A percentile compares a stretch with the other conserved stretches of the same genome.
Conservation (phyloP, 208 protist genomes). For the Leishmania tropica region DNA sequence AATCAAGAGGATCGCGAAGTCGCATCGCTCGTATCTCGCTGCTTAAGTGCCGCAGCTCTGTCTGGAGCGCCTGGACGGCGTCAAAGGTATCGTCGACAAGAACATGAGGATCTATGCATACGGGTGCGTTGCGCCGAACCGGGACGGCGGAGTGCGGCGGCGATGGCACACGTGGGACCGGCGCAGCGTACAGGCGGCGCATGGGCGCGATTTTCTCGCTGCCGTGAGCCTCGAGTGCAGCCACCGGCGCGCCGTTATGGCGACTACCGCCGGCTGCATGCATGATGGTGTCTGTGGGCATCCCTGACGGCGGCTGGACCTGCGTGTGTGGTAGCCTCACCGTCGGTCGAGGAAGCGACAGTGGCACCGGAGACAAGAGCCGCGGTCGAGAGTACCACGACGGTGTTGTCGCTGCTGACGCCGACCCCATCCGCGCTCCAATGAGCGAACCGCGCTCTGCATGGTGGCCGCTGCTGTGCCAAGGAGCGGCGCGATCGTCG, state of each 20-base stretch:
- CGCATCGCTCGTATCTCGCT: not conserved
- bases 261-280: too few species aligned
- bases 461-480: not conserved
- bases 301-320: too few species aligned
- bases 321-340: not conserved
- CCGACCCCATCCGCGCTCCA: not conserved
- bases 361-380: slow-evolving; percentile 16
- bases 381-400: slow-evolving; percentile 26
- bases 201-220: not conserved
- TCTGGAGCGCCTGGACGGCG: slow-evolving; percentile 11
- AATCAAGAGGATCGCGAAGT: not conserved
- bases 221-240: too few species aligned
- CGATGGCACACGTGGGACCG: not conserved
- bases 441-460: not conserved
- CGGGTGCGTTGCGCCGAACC: slow-evolving; percentile 26
- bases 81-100: slow-evolving; percentile 13
- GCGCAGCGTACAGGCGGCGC: not conserved
- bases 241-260: too few species aligned
- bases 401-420: not conserved
- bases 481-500: not conserved
- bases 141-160: not conserved
- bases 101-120: slow-evolving; percentile 30
- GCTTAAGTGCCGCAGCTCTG: slow-evolving; percentile 1
- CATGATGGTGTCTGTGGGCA: too few species aligned
- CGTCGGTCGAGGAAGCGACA: not conserved